A percentile compares a stretch with the other conserved stretches of the same genome.
phyloP scores from a whole-genome alignment of 1,284 basidiomycete species.

The Ganoderma multipileum region DNA sequence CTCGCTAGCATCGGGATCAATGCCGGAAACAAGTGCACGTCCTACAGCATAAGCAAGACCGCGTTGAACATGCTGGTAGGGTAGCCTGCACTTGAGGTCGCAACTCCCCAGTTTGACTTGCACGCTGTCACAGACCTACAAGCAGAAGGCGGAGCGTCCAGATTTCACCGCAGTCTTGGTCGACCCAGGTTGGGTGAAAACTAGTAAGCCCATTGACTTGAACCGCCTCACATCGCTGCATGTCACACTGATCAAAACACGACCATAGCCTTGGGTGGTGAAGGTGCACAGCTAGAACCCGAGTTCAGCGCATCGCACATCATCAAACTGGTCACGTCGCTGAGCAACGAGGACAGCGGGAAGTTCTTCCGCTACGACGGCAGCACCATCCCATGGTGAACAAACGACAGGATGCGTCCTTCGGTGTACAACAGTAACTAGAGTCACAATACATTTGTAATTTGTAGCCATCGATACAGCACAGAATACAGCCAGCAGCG shows the following conservation, averaged over 20 bases:
- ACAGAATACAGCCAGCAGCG: background rate
- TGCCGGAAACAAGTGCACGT: constrained; percentile 32
- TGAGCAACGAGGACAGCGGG: constrained; percentile 37
- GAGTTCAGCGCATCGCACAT: constrained; percentile 37
- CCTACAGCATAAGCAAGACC: constrained; percentile 41
- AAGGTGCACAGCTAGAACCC: constrained; percentile 40
- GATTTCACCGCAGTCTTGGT: constrained; percentile 36
- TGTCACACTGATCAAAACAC: background rate
- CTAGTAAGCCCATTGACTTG: constrained; percentile 28
- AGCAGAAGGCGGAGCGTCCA: constrained; percentile 38
- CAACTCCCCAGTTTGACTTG: background rate
- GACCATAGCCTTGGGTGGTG: constrained; percentile 41
- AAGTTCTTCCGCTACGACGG: constrained; percentile 42
- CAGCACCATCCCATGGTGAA: constrained; percentile 30
- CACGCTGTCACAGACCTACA: constrained; percentile 36
- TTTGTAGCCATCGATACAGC: constrained; percentile 6
- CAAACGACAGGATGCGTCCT: background rate
- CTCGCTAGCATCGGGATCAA: constrained; percentile 41
- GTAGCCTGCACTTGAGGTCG: background rate
- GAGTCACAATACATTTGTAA: constrained; percentile 4
- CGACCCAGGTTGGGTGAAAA: constrained; percentile 44
- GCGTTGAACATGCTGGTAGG: constrained; percentile 42
- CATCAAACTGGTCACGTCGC: constrained; percentile 35
- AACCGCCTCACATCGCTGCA: background rate
- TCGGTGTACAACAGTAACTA: background rate